Evolutionary conservation across 306 rosid species (phyloP).

Genomic region (Astragalus glycyphyllos): DNA sequence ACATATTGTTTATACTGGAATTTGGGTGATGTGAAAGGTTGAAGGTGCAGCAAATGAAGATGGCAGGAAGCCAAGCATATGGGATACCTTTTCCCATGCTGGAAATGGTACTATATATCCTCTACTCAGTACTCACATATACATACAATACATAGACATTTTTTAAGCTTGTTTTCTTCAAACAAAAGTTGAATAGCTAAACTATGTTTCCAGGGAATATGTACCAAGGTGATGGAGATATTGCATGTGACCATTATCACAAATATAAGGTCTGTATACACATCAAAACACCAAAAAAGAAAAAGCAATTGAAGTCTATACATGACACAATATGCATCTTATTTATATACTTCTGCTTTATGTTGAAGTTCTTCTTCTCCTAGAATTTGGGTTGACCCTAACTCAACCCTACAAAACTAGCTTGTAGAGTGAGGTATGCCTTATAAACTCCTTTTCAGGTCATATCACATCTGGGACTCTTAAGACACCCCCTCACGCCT

Average conservation of each 20-base stretch:
- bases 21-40: conserved; percentile 35
- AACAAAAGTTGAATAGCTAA: neutral
- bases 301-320: neutral
- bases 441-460: too few species aligned
- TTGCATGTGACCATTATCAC: conserved; percentile 45
- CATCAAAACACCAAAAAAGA: neutral
- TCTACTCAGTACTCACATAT: too few species aligned
- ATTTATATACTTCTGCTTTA: neutral
- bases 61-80: conserved; percentile 52
- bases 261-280: conserved; percentile 43
- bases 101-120: conserved; percentile 41
- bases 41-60: conserved; percentile 59
- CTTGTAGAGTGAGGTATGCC: too few species aligned
- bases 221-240: conserved; percentile 42
- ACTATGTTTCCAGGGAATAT: conserved; percentile 34
- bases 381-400: too few species aligned
- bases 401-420: too few species aligned
- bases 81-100: conserved; percentile 42
- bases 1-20: neutral
- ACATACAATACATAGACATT: too few species aligned
- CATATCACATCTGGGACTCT: too few species aligned
- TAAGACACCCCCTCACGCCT: too few species aligned
- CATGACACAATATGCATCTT: neutral
- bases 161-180: neutral
- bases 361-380: neutral